Evolutionary conservation across 2,329 filamentous ascomycete species (phyloP).

Genomic region (Aspergillus costaricaensis): DNA sequence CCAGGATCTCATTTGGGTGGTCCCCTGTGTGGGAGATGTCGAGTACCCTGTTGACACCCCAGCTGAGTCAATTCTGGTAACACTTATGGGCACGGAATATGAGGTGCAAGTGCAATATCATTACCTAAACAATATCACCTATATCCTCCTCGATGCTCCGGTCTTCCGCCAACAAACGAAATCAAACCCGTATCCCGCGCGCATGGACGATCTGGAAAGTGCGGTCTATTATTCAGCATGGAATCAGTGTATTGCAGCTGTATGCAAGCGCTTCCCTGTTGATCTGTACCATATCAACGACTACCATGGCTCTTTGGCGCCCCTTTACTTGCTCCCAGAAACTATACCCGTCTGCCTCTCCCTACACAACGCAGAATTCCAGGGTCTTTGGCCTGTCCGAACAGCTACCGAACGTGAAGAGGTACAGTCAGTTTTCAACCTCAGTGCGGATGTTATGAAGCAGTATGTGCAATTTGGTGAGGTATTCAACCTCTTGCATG

Average conservation of each 20-base stretch:
- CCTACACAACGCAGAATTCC: slow-evolving; percentile 68
- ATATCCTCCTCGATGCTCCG: slow-evolving; percentile 65
- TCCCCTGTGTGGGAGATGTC: slow-evolving; percentile 62
- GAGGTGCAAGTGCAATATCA: slow-evolving; percentile 66
- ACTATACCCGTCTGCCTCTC: slow-evolving; percentile 64
- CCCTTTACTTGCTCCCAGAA: slow-evolving; percentile 64
- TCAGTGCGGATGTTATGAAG: slow-evolving; percentile 56
- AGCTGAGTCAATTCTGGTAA: slow-evolving; percentile 63
- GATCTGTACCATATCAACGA: slow-evolving; percentile 68
- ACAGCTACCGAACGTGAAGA: slow-evolving; percentile 61
- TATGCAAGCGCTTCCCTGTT: slow-evolving; percentile 62
- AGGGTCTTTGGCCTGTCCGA: slow-evolving; percentile 67
- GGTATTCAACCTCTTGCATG: slow-evolving; percentile 67
- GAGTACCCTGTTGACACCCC: slow-evolving; percentile 62
- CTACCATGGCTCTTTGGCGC: slow-evolving; percentile 63
- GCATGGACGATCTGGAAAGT: slow-evolving; percentile 68
- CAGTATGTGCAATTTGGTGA: slow-evolving; percentile 68
- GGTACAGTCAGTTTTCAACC: slow-evolving; percentile 64
- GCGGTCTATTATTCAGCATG: slow-evolving; percentile 69
- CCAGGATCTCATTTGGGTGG: slow-evolving; percentile 64
- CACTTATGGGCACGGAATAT: slow-evolving; percentile 60
- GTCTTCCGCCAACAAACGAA: slow-evolving; percentile 65
- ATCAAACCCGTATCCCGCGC: slow-evolving; percentile 63
- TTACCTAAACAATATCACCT: slow-evolving; percentile 64
- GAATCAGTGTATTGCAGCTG: slow-evolving; percentile 68